Percentiles rank a stretch among this genome's conserved stretches.
phyloP scores from a whole-genome alignment of 192 early-diverging fungal genomes.

The Entophlyctis helioformis region DNA sequence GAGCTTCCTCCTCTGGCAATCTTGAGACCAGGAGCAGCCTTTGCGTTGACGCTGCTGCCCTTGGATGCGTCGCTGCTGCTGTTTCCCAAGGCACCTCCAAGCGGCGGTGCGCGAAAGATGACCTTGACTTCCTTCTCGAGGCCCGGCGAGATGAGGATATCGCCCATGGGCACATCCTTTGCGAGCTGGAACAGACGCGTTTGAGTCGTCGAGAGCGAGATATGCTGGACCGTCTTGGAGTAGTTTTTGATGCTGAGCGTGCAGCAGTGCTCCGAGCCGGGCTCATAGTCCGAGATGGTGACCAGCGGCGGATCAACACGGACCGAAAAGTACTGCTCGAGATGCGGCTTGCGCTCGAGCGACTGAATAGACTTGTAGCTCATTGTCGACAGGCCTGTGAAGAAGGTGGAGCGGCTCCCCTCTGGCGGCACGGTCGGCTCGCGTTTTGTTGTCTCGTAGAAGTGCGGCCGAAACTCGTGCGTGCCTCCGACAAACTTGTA shows the following conservation, averaged over 20 bases:
- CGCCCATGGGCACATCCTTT: not conserved
- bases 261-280: constrained; percentile 4
- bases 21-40: no score
- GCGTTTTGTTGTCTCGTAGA: no score
- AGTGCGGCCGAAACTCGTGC: no score
- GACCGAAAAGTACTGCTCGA: constrained; percentile 12
- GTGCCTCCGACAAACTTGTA: no score
- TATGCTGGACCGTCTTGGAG: constrained; percentile 6
- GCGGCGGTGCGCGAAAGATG: constrained; percentile 7
- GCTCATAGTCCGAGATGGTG: constrained; percentile 19
- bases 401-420: no score
- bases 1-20: no score
- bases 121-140: constrained; percentile 11
- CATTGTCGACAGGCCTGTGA: no score
- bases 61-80: not conserved
- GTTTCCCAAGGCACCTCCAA: not conserved
- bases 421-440: no score
- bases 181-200: constrained; percentile 8
- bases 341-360: not conserved
- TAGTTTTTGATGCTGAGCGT: constrained; percentile 22
- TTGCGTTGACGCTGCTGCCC: no score
- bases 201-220: constrained; percentile 11
- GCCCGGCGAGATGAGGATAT: constrained; percentile 16
- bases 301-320: constrained; percentile 18
- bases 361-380: no score